phyloP scores from a whole-genome alignment of 202 grass and related monocot genomes.

The Digitaria exilis region DNA sequence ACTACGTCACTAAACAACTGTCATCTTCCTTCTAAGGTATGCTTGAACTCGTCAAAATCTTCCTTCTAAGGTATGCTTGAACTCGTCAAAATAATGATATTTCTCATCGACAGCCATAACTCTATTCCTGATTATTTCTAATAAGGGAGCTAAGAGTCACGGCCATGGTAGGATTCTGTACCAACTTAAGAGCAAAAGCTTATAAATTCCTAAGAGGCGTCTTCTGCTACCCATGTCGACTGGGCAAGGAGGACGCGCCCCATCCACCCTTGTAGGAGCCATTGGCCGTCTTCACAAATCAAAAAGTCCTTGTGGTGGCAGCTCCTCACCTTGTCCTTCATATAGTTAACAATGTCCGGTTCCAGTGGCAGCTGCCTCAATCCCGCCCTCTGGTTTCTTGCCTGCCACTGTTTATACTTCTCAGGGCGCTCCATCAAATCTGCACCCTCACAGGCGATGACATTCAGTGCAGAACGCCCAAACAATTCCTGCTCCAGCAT shows the following conservation, averaged over 20 bases:
- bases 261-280: slow-evolving; percentile 79
- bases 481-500: slow-evolving; percentile 53
- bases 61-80: no score
- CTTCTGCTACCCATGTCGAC: slow-evolving; percentile 55
- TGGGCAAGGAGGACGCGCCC: slow-evolving; percentile 32
- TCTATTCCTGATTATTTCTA: not conserved
- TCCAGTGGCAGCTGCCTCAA: slow-evolving; percentile 59
- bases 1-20: not conserved
- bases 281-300: slow-evolving; percentile 47
- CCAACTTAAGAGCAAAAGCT: not conserved
- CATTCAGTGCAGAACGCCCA: slow-evolving; percentile 49
- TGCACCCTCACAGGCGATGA: slow-evolving; percentile 57
- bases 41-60: no score
- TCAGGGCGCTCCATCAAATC: slow-evolving; percentile 62
- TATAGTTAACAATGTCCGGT: slow-evolving; percentile 25
- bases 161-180: not conserved
- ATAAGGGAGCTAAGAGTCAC: not conserved
- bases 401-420: slow-evolving; percentile 19
- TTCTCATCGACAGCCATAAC: not conserved
- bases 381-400: slow-evolving; percentile 50
- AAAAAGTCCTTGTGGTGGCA: slow-evolving; percentile 69
- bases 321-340: slow-evolving; percentile 36
- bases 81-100: no score
- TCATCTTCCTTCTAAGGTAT: not conserved
- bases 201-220: not conserved